Percentiles rank a stretch among this genome's conserved stretches.
phyloP scores from a whole-genome alignment of 2,329 filamentous ascomycete genomes.

The Cladophialophora carrionii region DNA sequence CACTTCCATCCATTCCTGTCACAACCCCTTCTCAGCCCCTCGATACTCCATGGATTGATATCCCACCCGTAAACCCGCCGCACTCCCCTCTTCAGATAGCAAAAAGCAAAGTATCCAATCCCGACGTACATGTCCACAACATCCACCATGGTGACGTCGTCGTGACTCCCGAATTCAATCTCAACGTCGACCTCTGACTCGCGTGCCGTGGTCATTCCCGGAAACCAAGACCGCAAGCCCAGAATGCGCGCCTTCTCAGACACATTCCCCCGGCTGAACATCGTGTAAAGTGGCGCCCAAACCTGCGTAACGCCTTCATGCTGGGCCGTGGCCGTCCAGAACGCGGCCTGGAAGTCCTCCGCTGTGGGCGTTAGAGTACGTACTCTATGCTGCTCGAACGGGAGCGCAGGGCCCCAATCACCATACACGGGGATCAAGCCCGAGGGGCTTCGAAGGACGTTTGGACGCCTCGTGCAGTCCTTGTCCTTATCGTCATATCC shows the following conservation, averaged over 20 bases:
- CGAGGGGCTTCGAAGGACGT: constrained; percentile 73
- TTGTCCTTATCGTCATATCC: background rate
- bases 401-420: constrained; percentile 65
- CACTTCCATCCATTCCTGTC: constrained; percentile 68
- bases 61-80: constrained; percentile 80
- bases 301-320: constrained; percentile 76
- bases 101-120: constrained; percentile 92
- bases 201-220: constrained; percentile 29
- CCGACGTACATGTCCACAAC: constrained; percentile 84
- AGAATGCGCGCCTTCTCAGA: constrained; percentile 82
- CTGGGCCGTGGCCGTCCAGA: constrained; percentile 80
- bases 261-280: constrained; percentile 92
- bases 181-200: background rate
- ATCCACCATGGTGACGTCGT: constrained; percentile 41
- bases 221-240: constrained; percentile 39
- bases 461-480: constrained; percentile 53
- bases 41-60: constrained; percentile 83
- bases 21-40: constrained; percentile 78
- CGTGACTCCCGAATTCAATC: constrained; percentile 32
- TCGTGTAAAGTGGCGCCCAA: constrained; percentile 88
- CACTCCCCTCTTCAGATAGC: constrained; percentile 73
- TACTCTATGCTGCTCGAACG: constrained; percentile 14
- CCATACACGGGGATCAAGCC: constrained; percentile 72
- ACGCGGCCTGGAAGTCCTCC: constrained; percentile 65
- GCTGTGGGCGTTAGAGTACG: constrained; percentile 42